phyloP scores from a whole-genome alignment of 345 rosid species.

The Citrus inodora region DNA sequence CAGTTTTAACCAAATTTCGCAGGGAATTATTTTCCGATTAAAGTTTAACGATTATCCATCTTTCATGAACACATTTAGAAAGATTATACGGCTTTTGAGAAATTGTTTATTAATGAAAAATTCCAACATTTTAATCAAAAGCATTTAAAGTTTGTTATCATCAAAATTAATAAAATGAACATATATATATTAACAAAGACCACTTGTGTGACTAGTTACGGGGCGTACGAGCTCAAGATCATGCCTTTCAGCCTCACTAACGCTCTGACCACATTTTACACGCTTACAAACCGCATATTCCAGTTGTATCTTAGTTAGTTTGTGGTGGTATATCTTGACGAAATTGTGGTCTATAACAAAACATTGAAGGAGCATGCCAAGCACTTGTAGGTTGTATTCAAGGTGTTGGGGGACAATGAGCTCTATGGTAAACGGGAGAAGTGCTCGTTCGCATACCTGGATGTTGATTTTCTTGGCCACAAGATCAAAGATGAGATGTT shows the following conservation, averaged over 20 bases:
- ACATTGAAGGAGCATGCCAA: background rate
- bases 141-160: too few species aligned
- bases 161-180: too few species aligned
- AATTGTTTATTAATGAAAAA: too few species aligned
- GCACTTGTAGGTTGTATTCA: background rate
- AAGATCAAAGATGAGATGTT: background rate
- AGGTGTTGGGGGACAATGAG: background rate
- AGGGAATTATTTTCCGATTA: too few species aligned
- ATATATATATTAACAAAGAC: background rate
- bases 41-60: too few species aligned
- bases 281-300: background rate
- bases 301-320: background rate
- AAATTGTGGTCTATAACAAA: background rate
- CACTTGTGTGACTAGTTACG: background rate
- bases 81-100: too few species aligned
- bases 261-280: background rate
- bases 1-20: too few species aligned
- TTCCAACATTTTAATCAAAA: too few species aligned
- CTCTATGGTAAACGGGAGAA: background rate
- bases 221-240: background rate
- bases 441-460: background rate
- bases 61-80: too few species aligned
- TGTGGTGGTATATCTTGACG: background rate
- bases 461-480: background rate
- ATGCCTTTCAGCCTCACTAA: too few species aligned